Base-by-base conservation (phyloP, 306 rosid genomes). In the Luffa acutangula region DNA sequence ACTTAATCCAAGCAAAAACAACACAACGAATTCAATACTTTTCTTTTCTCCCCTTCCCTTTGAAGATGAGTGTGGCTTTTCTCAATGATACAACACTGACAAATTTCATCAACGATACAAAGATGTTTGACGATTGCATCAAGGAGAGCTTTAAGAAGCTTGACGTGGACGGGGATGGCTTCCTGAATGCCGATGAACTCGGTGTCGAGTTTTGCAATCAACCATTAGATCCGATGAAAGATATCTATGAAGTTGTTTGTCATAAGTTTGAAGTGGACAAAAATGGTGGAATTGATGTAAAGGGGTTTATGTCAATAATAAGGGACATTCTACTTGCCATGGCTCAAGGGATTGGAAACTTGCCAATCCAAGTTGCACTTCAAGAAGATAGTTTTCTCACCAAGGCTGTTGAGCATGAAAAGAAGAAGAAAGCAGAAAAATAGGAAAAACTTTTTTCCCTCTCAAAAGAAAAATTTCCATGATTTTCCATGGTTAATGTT, bases 331-430 rank as follows among this genome's bases (percentile, higher is more conserved):
- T 93, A 90, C 74, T 88, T 3, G 96, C 94, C 0, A 74, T 89
- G 70, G 97, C 94, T 4, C 80, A 85, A 7, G 88, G 94, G 9
- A 89, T 93, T 3, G 90, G 89, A 18, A 88, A 82, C 21, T 86
- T 87, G 6, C 96, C 97, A 1, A 56, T 89, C 51, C 79, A 83
- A 18, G 88, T 89, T 18, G 89, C 80, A 48, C 86, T 90, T 67
- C 87, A 86, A 21, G 72, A 83, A 34, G 88, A 83, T 80, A 88
- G 92, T 81, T 78, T 87, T 36, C 90, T 92, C 12, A 82, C 76
- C 76, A 87, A 62, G 75, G 91, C 96, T 2, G 89, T 84, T 78
- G 93, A 88, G 56, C 91, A 77, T 78, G 90, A 92, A 84, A 74
- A 51, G 67, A 81, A 56, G 10, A 69, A 56, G 10, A 69, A 7